Evolutionary conservation across 139 green algal species (phyloP).

Genomic region (Eudorina sp.): DNA sequence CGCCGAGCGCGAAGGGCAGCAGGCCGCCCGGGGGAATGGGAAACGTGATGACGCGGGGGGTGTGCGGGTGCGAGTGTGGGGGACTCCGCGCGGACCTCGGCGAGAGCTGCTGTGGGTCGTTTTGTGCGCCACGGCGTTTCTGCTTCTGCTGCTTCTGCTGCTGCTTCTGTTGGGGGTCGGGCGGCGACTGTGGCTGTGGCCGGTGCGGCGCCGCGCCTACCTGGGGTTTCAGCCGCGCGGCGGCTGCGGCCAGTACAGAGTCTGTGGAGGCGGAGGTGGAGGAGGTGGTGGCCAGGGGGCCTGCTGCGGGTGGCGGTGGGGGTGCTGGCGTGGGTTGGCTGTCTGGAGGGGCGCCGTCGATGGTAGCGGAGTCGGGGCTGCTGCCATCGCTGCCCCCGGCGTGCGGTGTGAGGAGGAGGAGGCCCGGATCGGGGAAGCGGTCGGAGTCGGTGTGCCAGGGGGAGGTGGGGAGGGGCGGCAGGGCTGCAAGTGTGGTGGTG

Average conservation of each 20-base stretch:
- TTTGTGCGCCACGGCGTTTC: not conserved
- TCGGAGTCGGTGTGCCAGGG: not conserved
- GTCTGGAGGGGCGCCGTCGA: no score
- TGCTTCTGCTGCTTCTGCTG: not conserved
- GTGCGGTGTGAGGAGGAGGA: no score
- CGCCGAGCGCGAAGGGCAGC: not conserved
- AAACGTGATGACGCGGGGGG: no score
- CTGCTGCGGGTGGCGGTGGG: no score
- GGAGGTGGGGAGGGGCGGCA: not conserved
- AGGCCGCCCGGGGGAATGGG: no score
- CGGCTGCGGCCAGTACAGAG: not conserved
- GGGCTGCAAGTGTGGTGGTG: conserved; percentile 2
- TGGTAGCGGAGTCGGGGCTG: no score
- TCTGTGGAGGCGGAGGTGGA: no score
- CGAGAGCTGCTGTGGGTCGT: not conserved
- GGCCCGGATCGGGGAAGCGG: not conserved
- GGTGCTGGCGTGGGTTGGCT: no score
- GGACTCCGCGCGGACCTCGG: not conserved
- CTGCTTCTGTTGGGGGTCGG: not conserved
- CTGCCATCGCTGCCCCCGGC: no score
- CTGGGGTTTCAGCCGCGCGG: not conserved
- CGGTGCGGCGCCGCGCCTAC: no score
- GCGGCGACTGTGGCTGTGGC: not conserved
- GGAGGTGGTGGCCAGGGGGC: no score
- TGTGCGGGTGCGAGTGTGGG: no score